phyloP scores from a whole-genome alignment of 129 eudicot genomes.

The Ambrosia artemisiifolia region DNA sequence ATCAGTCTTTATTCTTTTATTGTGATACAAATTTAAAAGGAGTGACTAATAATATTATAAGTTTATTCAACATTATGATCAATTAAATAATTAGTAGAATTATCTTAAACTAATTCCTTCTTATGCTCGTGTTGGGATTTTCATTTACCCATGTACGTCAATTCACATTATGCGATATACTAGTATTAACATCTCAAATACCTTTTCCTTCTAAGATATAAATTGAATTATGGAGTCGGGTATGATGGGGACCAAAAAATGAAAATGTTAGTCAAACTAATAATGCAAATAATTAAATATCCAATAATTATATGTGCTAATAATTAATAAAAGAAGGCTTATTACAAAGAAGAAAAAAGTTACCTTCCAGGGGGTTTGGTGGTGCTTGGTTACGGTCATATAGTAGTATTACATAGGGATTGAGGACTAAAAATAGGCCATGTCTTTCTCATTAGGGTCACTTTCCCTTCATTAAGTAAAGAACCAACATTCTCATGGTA shows the following conservation, averaged over 20 bases:
- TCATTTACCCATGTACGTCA: too few species aligned
- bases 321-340: neutral
- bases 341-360: slow-evolving; percentile 7
- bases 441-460: slow-evolving; percentile 24
- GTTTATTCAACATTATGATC: too few species aligned
- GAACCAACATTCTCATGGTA: slow-evolving; percentile 32
- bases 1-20: too few species aligned
- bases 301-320: neutral
- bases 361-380: slow-evolving; percentile 1
- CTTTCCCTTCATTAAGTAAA: slow-evolving; percentile 23
- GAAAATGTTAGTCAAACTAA: slow-evolving; percentile 17
- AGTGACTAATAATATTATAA: too few species aligned
- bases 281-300: neutral
- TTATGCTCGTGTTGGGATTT: too few species aligned
- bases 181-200: too few species aligned
- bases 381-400: neutral
- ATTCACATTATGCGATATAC: too few species aligned
- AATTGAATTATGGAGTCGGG: too few species aligned
- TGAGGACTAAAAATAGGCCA: slow-evolving; percentile 18
- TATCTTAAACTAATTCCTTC: too few species aligned
- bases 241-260: neutral
- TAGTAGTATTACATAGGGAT: slow-evolving; percentile 9
- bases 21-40: too few species aligned
- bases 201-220: too few species aligned
- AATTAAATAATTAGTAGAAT: too few species aligned